These are phyloP conservation scores for Metarhizium guizhouense DNA, from an alignment of 2,329 filamentous ascomycete species.

Conservation along the genomic window DNA sequence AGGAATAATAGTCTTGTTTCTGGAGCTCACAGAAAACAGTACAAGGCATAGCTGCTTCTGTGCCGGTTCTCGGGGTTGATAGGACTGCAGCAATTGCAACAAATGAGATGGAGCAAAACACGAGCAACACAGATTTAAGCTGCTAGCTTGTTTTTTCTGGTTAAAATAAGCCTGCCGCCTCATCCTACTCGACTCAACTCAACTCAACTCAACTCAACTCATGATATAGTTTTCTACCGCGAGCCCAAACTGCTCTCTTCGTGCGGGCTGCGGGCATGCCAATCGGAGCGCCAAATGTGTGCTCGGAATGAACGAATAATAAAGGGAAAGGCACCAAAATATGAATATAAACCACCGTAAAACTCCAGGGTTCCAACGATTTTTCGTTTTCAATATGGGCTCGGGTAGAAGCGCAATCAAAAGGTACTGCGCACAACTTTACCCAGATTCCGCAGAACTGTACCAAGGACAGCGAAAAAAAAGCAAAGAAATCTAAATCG, in stretches of 20 bases:
- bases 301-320: background rate
- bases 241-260: background rate
- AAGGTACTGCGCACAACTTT: background rate
- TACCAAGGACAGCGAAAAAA: background rate
- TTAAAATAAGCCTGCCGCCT: background rate
- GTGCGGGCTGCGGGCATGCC: background rate
- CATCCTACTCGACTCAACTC: background rate
- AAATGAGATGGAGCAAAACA: background rate
- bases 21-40: background rate
- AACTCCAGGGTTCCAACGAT: background rate
- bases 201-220: background rate
- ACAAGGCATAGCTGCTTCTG: background rate
- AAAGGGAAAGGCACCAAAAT: background rate
- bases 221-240: background rate
- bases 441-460: background rate
- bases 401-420: background rate
- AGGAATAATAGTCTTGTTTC: background rate
- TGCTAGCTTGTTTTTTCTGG: background rate
- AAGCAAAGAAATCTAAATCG: background rate
- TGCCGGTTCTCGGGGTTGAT: background rate
- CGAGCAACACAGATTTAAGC: slow-evolving; percentile 1
- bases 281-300: background rate
- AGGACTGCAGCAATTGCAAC: background rate
- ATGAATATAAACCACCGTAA: background rate
- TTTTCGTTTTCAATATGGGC: background rate